Evolutionary conservation across 441 rosid species (phyloP).

Genomic region (Brassica balearica): DNA sequence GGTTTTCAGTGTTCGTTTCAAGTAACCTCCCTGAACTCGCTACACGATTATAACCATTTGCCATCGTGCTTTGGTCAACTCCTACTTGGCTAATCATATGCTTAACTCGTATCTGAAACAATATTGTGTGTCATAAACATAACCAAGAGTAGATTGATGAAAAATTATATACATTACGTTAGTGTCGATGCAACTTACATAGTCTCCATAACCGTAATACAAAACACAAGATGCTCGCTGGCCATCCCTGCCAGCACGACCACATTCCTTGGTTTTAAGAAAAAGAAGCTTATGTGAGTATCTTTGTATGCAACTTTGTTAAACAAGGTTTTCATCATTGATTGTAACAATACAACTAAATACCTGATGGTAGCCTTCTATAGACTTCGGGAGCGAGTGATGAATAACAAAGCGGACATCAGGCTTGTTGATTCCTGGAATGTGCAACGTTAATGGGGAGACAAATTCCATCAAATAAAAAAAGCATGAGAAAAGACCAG

Average conservation of each 20-base stretch:
- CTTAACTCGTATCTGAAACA: constrained; percentile 83
- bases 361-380: constrained; percentile 98
- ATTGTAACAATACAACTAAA: not conserved
- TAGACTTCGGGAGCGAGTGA: constrained; percentile 96
- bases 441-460: constrained; percentile 35
- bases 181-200: constrained; percentile 87
- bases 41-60: constrained; percentile 66
- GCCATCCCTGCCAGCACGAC: constrained; percentile 99
- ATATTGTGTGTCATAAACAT: constrained; percentile 29
- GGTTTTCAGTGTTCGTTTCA: constrained; percentile 40
- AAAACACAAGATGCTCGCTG: constrained; percentile 87
- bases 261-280: constrained; percentile 74
- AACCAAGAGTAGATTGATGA: constrained; percentile 41
- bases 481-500: not conserved
- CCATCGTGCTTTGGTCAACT: constrained; percentile 69
- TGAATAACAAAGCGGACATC: constrained; percentile 96
- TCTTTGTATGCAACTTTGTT: not conserved
- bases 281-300: constrained; percentile 29
- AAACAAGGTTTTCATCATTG: not conserved
- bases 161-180: too few relatives aligned
- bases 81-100: constrained; percentile 95
- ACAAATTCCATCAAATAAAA: not conserved
- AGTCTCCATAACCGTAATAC: constrained; percentile 92
- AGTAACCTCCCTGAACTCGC: constrained; percentile 71
- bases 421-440: constrained; percentile 93